Evolutionary conservation across 2,329 filamentous ascomycete genomes (phyloP).

Genomic region (Ascocoryne sarcoides): DNA sequence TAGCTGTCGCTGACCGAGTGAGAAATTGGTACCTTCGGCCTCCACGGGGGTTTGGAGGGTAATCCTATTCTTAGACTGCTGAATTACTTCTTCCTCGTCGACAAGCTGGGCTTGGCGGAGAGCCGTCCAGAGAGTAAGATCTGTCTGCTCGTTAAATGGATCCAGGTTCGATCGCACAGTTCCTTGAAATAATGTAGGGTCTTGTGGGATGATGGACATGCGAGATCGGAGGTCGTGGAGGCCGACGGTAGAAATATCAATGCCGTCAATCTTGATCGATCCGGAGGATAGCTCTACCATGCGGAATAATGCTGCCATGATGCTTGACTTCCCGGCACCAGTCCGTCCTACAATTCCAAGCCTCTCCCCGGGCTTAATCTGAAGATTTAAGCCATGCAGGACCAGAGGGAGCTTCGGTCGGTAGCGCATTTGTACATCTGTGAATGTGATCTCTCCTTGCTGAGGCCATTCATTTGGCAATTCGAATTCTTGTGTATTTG

Average conservation of each 20-base stretch:
- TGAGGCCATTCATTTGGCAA: conserved; percentile 76
- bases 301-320: conserved; percentile 76
- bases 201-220: conserved; percentile 75
- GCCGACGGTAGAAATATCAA: conserved; percentile 65
- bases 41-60: conserved; percentile 80
- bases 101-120: conserved; percentile 70
- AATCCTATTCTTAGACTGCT: conserved; percentile 47
- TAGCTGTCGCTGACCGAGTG: conserved; percentile 85
- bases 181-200: conserved; percentile 74
- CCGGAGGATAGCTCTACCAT: conserved; percentile 58
- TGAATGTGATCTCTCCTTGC: conserved; percentile 70
- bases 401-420: conserved; percentile 64
- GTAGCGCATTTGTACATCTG: conserved; percentile 72
- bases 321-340: conserved; percentile 73
- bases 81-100: conserved; percentile 31
- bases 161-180: conserved; percentile 75
- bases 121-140: conserved; percentile 70
- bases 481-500: conserved; percentile 66
- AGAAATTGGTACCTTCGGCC: conserved; percentile 94
- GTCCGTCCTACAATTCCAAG: conserved; percentile 77
- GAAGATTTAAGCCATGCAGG: conserved; percentile 60
- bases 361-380: conserved; percentile 66
- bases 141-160: conserved; percentile 69
- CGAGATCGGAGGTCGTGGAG: conserved; percentile 68
- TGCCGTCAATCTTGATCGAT: conserved; percentile 54